A percentile compares a stretch with the other conserved stretches of the same genome.
phyloP scores from a whole-genome alignment of 1,284 basidiomycete genomes.

The Coniferiporia sulphurascens region DNA sequence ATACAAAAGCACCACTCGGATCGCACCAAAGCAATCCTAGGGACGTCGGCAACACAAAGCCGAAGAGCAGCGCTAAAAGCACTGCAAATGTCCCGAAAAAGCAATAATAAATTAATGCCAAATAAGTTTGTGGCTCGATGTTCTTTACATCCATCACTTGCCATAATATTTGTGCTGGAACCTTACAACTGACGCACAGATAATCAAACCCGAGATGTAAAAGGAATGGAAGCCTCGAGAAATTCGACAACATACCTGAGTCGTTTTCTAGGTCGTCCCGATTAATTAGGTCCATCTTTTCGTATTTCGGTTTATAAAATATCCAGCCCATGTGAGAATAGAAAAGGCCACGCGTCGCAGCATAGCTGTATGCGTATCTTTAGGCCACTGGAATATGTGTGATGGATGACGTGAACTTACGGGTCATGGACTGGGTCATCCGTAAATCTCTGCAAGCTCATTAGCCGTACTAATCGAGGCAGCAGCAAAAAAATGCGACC shows the following conservation, averaged over 20 bases:
- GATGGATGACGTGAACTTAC: constrained; percentile 32
- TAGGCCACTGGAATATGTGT: neutral
- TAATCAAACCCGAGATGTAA: neutral
- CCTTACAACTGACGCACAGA: constrained; percentile 49
- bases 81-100: constrained; percentile 33
- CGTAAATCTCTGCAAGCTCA: constrained; percentile 54
- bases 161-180: constrained; percentile 71
- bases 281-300: constrained; percentile 60
- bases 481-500: neutral
- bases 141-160: constrained; percentile 21
- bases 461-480: neutral
- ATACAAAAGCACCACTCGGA: constrained; percentile 58
- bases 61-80: constrained; percentile 53
- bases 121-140: constrained; percentile 16
- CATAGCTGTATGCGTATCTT: constrained; percentile 42
- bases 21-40: constrained; percentile 58
- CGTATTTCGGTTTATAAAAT: constrained; percentile 70
- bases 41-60: constrained; percentile 51
- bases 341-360: constrained; percentile 66
- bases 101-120: neutral
- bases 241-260: constrained; percentile 42
- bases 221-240: neutral
- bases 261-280: constrained; percentile 67
- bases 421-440: constrained; percentile 72
- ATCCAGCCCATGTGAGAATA: constrained; percentile 85